Conservation (phyloP, 2,329 filamentous ascomycete genomes). For the Alternaria burnsii region DNA sequence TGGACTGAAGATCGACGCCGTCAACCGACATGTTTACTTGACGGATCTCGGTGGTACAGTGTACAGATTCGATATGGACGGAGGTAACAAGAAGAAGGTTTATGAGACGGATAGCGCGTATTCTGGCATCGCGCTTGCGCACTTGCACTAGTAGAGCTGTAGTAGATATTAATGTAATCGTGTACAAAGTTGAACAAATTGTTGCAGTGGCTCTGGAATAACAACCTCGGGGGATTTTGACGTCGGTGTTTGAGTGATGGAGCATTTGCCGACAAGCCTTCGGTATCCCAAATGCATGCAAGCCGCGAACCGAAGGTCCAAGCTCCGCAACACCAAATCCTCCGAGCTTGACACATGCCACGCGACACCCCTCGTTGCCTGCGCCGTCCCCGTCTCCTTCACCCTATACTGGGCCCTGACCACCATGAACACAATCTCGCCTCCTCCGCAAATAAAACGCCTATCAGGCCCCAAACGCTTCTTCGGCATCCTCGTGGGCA, state of each 20-base stretch:
- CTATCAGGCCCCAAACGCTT: constrained; percentile 41
- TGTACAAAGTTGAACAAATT: neutral
- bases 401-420: neutral
- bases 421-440: constrained; percentile 48
- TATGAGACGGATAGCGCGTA: constrained; percentile 23
- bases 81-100: constrained; percentile 21
- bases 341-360: constrained; percentile 5
- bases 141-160: neutral
- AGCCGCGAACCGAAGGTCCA: constrained; percentile 22
- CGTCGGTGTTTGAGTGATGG: constrained; percentile 4
- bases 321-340: constrained; percentile 23
- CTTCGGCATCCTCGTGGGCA: constrained; percentile 43
- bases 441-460: constrained; percentile 41
- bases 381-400: neutral
- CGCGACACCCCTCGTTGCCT: neutral
- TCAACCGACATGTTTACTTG: constrained; percentile 17
- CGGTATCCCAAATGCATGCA: constrained; percentile 23
- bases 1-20: constrained; percentile 25
- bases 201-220: neutral
- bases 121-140: constrained; percentile 26
- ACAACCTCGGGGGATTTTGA: neutral
- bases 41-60: constrained; percentile 33
- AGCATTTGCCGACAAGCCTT: constrained; percentile 5
- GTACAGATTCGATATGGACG: constrained; percentile 24
- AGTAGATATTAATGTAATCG: neutral